Evolutionary conservation across 495 filamentous ascomycete species (phyloP).

Genomic region (Niebla homalea): DNA sequence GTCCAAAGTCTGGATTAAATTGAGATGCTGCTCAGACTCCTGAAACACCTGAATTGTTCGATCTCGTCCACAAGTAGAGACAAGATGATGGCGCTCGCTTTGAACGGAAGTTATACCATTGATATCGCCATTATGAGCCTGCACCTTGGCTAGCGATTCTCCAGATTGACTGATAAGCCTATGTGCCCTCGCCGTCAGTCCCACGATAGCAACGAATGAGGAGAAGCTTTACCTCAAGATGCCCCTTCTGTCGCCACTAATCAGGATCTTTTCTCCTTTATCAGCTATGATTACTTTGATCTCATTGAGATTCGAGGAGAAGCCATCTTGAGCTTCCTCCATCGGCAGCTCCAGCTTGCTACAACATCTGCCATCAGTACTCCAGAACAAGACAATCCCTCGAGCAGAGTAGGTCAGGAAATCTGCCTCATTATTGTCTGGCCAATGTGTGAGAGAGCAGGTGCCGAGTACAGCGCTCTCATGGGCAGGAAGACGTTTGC

Average conservation of each 20-base stretch:
- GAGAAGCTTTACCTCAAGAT: constrained; percentile 48
- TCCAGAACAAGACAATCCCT: constrained; percentile 73
- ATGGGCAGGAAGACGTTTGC: constrained; percentile 47
- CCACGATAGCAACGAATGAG: background rate
- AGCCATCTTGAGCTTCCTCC: constrained; percentile 44
- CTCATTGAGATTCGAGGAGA: constrained; percentile 58
- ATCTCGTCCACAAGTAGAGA: constrained; percentile 76
- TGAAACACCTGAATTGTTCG: constrained; percentile 81
- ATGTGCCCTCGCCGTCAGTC: background rate
- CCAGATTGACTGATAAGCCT: constrained; percentile 36
- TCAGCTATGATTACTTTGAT: constrained; percentile 55
- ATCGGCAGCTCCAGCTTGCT: constrained; percentile 51
- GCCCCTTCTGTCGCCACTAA: constrained; percentile 76
- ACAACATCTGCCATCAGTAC: constrained; percentile 52
- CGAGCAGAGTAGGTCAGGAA: constrained; percentile 81
- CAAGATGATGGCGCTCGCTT: constrained; percentile 40
- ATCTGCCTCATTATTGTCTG: constrained; percentile 45
- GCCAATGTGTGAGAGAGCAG: constrained; percentile 39
- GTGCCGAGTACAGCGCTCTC: constrained; percentile 70
- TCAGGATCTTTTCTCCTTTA: constrained; percentile 45
- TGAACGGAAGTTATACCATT: constrained; percentile 57
- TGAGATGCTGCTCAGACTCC: constrained; percentile 37
- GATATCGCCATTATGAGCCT: constrained; percentile 79
- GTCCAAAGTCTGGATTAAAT: constrained; percentile 60
- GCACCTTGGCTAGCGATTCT: constrained; percentile 47